Evolutionary conservation across 371 early-diverging fungal genomes (phyloP).

Genomic region (Mortierella sp.): DNA sequence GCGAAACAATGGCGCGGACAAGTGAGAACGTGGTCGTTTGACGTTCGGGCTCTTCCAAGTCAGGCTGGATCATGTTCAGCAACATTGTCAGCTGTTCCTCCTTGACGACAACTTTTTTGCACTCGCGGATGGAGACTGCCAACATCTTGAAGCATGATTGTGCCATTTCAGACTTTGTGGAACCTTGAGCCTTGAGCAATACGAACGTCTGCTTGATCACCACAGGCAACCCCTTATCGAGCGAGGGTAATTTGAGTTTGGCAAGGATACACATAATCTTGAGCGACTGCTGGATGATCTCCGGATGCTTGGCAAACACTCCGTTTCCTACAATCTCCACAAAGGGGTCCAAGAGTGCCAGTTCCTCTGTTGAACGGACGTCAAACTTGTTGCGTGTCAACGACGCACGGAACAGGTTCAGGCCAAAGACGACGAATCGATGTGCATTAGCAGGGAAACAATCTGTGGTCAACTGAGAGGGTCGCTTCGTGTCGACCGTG

Average conservation of each 20-base stretch:
- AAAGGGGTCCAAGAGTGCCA: constrained; percentile 80
- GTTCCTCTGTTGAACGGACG: constrained; percentile 60
- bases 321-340: constrained; percentile 84
- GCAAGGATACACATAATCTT: constrained; percentile 77
- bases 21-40: constrained; percentile 88
- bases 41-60: constrained; percentile 88
- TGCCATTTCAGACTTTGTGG: constrained; percentile 75
- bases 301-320: constrained; percentile 81
- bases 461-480: constrained; percentile 60
- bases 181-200: constrained; percentile 72
- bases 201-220: constrained; percentile 82
- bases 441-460: constrained; percentile 84
- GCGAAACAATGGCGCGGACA: constrained; percentile 85
- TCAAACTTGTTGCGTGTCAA: constrained; percentile 77
- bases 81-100: constrained; percentile 83
- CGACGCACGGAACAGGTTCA: constrained; percentile 76
- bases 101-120: constrained; percentile 65
- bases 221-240: constrained; percentile 72
- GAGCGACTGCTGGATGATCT: constrained; percentile 74
- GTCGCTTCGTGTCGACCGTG: constrained; percentile 78
- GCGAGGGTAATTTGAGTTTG: constrained; percentile 74
- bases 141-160: constrained; percentile 87
- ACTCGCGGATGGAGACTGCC: constrained; percentile 78
- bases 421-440: constrained; percentile 92
- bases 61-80: constrained; percentile 83